Evolutionary conservation across 1,284 basidiomycete genomes (phyloP), one percentile per base, ranked within the genome.

Genomic region (Apiotrichum porosum): DNA sequence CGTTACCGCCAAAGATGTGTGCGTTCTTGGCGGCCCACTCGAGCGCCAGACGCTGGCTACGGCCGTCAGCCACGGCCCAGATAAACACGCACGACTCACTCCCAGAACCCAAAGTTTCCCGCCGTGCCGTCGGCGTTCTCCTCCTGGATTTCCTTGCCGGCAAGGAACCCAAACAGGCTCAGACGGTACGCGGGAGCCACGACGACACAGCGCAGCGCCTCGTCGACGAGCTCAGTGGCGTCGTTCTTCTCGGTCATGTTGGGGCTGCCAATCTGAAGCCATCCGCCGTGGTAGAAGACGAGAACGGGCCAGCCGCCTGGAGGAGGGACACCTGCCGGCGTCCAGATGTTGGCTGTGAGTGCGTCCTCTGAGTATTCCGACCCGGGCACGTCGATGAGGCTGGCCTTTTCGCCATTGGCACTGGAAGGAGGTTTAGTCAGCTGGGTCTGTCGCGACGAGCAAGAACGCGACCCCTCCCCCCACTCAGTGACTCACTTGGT

Each of bases 21-120:
- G 65, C 63, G 51, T 71, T 57, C 33, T 50, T 19, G 13, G 51
- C 31, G 3, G 61, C 51, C 68, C 67, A 69, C 47, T 62, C 56
- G 37, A 62, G 48, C 9, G 49, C 58, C 19, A 58, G 50, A 24
- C 56, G 54, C 42, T 62, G 61, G 47, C 56, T 57, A 26, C 6
- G 10, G 15, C 2, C 6, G 31, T 41, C 13, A 40, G 38, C 4
- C 18, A 3, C 4, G n/a, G 8, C 2, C 1, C 9, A 2, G 5
- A 33, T 12, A n/a, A 8, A n/a, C 19, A n/a, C n/a, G n/a, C 17
- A 9, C 3, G 1, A 54, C 56, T 49, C 37, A 57, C 56, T 58
- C 56, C 49, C 49, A 54, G 39, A 62, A 48, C 1, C 61, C 61
- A 44, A 57, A 62, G 52, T 62, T 62, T n/a, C 55, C 58, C 15